These are phyloP conservation scores for Casuarina glauca DNA, from an alignment of 306 rosid species.

Conservation along the genomic window DNA sequence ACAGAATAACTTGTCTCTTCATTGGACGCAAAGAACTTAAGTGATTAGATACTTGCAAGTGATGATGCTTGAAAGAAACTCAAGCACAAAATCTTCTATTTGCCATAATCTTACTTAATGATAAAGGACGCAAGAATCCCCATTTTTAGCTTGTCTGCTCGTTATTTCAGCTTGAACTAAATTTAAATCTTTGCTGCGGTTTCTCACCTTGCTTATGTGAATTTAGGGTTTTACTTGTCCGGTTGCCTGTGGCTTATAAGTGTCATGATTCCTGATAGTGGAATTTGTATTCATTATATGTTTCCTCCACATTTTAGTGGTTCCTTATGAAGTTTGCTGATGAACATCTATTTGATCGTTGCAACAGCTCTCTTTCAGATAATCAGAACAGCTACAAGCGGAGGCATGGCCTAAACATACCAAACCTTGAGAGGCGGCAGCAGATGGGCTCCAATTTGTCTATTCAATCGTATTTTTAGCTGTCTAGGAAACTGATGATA, in stretches of 20 bases:
- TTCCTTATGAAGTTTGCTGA: constrained; percentile 21
- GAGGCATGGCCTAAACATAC: constrained; percentile 78
- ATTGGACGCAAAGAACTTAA: background rate
- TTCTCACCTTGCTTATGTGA: background rate
- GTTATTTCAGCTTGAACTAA: background rate
- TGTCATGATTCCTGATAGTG: background rate
- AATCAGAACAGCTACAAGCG: constrained; percentile 91
- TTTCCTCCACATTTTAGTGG: constrained; percentile 19
- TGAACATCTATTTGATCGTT: background rate
- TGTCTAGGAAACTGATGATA: constrained; percentile 40
- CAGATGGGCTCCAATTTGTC: background rate
- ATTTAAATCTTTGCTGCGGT: background rate
- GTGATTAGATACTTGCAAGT: background rate
- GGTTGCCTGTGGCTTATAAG: background rate
- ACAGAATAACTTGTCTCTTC: background rate
- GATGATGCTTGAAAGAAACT: background rate
- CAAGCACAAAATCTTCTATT: background rate
- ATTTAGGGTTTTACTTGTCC: background rate
- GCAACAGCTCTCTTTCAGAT: constrained; percentile 90
- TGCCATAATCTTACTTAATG: background rate
- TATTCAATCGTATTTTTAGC: constrained; percentile 24
- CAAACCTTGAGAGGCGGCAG: constrained; percentile 26
- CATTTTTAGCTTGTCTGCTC: background rate
- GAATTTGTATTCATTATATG: background rate
- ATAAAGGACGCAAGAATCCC: background rate